Evolutionary conservation across 2,329 filamentous ascomycete genomes (phyloP).

Genomic region (Zymoseptoria pseudotritici): DNA sequence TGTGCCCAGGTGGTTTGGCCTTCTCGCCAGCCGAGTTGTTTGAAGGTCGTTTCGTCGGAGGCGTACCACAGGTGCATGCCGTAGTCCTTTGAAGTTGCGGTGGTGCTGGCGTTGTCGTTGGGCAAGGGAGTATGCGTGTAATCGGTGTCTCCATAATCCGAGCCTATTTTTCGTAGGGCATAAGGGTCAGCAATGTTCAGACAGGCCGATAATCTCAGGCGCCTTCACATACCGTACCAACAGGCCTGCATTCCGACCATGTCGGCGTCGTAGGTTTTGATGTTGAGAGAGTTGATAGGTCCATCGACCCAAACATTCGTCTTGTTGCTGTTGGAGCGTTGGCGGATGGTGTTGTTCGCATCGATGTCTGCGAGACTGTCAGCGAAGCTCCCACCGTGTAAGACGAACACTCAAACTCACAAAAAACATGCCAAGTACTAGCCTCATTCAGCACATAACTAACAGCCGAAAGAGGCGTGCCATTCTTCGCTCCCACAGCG

Average conservation of each 20-base stretch:
- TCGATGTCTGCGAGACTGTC: conserved; percentile 30
- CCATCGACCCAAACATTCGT: conserved; percentile 36
- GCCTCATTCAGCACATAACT: conserved; percentile 33
- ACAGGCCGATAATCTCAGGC: background rate
- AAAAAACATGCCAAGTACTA: conserved; percentile 27
- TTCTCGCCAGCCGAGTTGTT: conserved; percentile 37
- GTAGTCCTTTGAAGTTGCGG: conserved; percentile 14
- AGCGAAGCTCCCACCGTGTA: background rate
- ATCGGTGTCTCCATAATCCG: conserved; percentile 32
- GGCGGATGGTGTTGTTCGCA: conserved; percentile 32
- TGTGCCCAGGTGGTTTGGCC: conserved; percentile 32
- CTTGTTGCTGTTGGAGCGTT: conserved; percentile 33
- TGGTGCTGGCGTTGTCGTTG: conserved; percentile 22
- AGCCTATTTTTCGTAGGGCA: too few relatives aligned
- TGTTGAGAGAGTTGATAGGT: conserved; percentile 25
- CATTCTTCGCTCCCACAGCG: conserved; percentile 38
- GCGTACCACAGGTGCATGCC: conserved; percentile 43
- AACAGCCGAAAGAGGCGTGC: conserved; percentile 38
- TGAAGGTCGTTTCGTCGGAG: conserved; percentile 32
- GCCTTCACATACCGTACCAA: conserved; percentile 28
- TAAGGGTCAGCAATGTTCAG: too few relatives aligned
- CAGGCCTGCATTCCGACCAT: conserved; percentile 33
- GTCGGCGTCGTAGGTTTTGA: conserved; percentile 26
- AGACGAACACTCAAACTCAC: conserved; percentile 16
- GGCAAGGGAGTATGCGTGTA: conserved; percentile 32